These are phyloP conservation scores for Amanita pseudoporphyria DNA, from an alignment of 768 basidiomycete genomes.

Conservation along the genomic window DNA sequence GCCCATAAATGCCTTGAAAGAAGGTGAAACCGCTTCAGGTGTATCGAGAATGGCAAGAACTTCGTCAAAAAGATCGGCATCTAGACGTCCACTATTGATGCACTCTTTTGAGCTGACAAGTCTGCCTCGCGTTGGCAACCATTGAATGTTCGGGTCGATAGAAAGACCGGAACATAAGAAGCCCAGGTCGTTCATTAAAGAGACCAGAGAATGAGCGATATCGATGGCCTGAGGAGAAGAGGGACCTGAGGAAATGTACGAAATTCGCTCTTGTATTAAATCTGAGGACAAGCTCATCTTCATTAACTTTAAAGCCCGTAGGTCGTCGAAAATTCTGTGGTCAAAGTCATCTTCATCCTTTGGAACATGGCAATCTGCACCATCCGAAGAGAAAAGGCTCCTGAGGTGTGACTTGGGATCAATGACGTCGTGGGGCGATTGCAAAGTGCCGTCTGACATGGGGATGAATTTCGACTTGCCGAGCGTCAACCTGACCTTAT, in stretches of 20 bases:
- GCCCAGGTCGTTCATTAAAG: constrained; percentile 10
- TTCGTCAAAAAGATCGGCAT: constrained; percentile 26
- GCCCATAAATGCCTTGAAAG: constrained; percentile 22
- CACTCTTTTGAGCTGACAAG: constrained; percentile 21
- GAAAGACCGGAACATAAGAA: background rate
- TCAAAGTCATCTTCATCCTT: background rate
- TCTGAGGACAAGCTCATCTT: constrained; percentile 18
- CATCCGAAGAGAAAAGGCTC: constrained; percentile 6
- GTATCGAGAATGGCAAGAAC: constrained; percentile 25
- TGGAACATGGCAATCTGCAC: background rate
- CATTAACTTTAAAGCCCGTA: constrained; percentile 20
- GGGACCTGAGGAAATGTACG: constrained; percentile 18
- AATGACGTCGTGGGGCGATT: constrained; percentile 16
- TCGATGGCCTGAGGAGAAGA: constrained; percentile 5
- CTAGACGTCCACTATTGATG: constrained; percentile 17
- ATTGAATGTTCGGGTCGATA: constrained; percentile 9
- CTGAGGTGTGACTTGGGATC: constrained; percentile 14
- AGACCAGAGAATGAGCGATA: constrained; percentile 16
- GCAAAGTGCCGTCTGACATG: constrained; percentile 12
- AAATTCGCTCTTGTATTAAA: constrained; percentile 27
- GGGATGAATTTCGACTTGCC: constrained; percentile 19
- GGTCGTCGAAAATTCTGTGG: constrained; percentile 4
- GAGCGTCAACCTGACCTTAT: constrained; percentile 16
- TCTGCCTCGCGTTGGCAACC: constrained; percentile 31
- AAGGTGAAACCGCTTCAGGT: constrained; percentile 15